These are phyloP conservation scores for Henckelia pumila DNA, from an alignment of 257 asterid genomes.

Conservation along the genomic window DNA sequence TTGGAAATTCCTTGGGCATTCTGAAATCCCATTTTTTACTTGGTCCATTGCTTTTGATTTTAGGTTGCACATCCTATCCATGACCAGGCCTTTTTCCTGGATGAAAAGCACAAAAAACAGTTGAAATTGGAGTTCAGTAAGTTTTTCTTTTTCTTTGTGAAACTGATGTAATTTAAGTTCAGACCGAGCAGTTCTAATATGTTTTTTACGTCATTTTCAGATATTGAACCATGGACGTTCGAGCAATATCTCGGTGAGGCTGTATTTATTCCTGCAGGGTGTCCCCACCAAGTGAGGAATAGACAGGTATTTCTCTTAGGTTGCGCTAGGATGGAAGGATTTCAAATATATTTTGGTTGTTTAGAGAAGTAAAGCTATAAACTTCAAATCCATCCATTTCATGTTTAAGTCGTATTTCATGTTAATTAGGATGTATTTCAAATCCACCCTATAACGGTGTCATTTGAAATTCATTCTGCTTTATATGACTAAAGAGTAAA, in stretches of 20 bases:
- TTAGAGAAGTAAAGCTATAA: no score
- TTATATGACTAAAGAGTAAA: no score
- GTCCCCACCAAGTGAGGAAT: constrained; percentile 52
- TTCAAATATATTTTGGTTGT: no score
- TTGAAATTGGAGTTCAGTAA: constrained; percentile 43
- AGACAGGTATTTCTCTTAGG: constrained; percentile 38
- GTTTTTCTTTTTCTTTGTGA: constrained; percentile 6
- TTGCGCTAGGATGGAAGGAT: no score
- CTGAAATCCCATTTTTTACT: not conserved
- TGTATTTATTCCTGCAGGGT: constrained; percentile 46
- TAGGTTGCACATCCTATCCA: constrained; percentile 52
- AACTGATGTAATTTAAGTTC: not conserved
- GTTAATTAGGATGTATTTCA: no score
- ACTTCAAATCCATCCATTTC: no score
- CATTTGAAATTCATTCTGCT: no score
- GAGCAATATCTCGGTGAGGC: constrained; percentile 48
- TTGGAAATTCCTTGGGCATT: constrained; percentile 4
- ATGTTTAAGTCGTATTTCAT: no score
- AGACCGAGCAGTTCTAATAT: not conserved
- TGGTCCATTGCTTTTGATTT: constrained; percentile 14
- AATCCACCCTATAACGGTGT: no score
- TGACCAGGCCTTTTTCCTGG: constrained; percentile 43
- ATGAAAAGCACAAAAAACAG: constrained; percentile 41
- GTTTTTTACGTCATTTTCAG: constrained; percentile 16
- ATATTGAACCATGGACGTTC: constrained; percentile 47